These are phyloP conservation scores for Stemphylium beticola DNA, from an alignment of 2,329 filamentous ascomycete genomes.

Conservation along the genomic window DNA sequence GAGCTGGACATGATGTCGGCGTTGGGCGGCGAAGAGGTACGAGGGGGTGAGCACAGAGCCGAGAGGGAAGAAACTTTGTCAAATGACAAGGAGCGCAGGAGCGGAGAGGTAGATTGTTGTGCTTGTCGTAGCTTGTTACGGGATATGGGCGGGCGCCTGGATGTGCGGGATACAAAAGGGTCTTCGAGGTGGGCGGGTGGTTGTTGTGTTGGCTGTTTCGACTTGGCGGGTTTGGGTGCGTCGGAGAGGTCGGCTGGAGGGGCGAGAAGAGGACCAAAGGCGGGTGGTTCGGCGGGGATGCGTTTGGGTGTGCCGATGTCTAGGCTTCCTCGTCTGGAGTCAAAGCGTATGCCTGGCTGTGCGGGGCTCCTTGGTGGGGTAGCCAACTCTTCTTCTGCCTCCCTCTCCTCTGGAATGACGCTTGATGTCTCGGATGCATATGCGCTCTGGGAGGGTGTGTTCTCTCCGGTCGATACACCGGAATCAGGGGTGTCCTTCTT, in stretches of 20 bases:
- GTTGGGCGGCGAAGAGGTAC: slow-evolving; percentile 30
- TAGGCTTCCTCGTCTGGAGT: slow-evolving; percentile 31
- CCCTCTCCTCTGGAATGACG: slow-evolving; percentile 42
- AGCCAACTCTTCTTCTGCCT: slow-evolving; percentile 39
- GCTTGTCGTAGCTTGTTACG: slow-evolving; percentile 39
- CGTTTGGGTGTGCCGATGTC: slow-evolving; percentile 35
- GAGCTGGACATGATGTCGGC: slow-evolving; percentile 32
- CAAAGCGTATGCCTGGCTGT: slow-evolving; percentile 29
- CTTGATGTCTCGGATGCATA: slow-evolving; percentile 63
- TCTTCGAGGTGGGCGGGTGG: slow-evolving; percentile 15
- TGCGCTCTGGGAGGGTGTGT: slow-evolving; percentile 59
- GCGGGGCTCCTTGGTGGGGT: slow-evolving; percentile 42
- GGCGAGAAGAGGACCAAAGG: slow-evolving; percentile 32
- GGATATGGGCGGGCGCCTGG: slow-evolving; percentile 37
- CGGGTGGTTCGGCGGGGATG: slow-evolving; percentile 20
- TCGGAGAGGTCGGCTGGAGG: slow-evolving; percentile 37
- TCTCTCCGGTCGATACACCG: slow-evolving; percentile 59
- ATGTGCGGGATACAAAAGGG: slow-evolving; percentile 17
- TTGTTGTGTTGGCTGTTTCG: slow-evolving; percentile 20
- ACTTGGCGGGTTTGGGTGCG: slow-evolving; percentile 30
- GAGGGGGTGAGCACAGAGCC: slow-evolving; percentile 33
- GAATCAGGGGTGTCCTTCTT: slow-evolving; percentile 59
- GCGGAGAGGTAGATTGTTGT: slow-evolving; percentile 44
- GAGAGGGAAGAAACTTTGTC: slow-evolving; percentile 38
- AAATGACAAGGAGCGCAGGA: slow-evolving; percentile 45